Evolutionary conservation across 768 basidiomycete genomes (phyloP).

Genomic region (Suillus subluteus): DNA sequence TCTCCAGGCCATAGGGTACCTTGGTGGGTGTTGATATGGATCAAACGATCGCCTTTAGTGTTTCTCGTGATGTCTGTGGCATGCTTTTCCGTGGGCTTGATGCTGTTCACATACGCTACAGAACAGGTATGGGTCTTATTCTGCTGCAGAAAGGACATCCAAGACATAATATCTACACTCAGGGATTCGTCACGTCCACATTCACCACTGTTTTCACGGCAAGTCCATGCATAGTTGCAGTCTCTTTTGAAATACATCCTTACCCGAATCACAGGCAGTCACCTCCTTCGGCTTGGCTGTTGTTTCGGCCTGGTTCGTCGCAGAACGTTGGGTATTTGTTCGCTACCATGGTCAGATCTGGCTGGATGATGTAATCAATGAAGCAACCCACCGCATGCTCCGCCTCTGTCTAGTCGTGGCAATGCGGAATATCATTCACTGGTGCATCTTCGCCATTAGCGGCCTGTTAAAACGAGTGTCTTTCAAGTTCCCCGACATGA

Average conservation of each 20-base stretch:
- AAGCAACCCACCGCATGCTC: constrained; percentile 27
- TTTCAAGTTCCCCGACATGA: background rate
- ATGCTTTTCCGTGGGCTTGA: constrained; percentile 78
- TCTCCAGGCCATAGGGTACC: constrained; percentile 59
- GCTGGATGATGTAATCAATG: constrained; percentile 49
- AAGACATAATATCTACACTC: constrained; percentile 10
- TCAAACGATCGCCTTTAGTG: constrained; percentile 81
- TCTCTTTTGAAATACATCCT: constrained; percentile 13
- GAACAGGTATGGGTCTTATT: constrained; percentile 51
- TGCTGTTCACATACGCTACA: constrained; percentile 78
- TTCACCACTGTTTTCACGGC: constrained; percentile 78
- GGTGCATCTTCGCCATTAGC: constrained; percentile 30
- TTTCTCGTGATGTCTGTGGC: constrained; percentile 85
- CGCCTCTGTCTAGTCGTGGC: constrained; percentile 27
- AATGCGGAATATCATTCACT: constrained; percentile 15
- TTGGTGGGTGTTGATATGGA: constrained; percentile 76
- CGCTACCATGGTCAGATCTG: constrained; percentile 53
- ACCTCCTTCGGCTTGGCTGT: constrained; percentile 48
- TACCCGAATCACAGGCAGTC: constrained; percentile 29
- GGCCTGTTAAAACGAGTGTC: constrained; percentile 27
- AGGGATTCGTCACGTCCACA: constrained; percentile 65
- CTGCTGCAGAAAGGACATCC: constrained; percentile 19
- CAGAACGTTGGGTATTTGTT: constrained; percentile 51
- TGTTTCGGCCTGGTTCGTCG: constrained; percentile 58
- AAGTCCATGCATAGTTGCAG: constrained; percentile 19